Evolutionary conservation across 495 filamentous ascomycete genomes (phyloP).

Genomic region (Xylaria venustula): DNA sequence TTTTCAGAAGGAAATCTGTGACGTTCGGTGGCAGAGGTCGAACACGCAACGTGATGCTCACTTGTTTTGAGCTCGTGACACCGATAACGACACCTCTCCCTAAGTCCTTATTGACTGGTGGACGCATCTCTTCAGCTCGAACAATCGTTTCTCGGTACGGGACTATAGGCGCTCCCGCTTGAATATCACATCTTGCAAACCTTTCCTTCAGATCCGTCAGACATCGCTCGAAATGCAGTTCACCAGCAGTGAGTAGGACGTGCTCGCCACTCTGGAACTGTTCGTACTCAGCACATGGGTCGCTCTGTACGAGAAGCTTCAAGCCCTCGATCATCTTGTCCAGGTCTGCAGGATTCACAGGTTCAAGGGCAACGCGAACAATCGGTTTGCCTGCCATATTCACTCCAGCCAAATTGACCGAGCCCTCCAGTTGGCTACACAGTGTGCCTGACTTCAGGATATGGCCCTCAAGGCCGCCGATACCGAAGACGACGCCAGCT

Average conservation of each 20-base stretch:
- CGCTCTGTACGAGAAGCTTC: constrained; percentile 85
- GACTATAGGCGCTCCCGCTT: constrained; percentile 89
- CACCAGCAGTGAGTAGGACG: constrained; percentile 89
- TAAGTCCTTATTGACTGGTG: constrained; percentile 79
- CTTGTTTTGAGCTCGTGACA: constrained; percentile 78
- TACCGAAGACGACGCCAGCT: constrained; percentile 94
- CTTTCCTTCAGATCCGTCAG: constrained; percentile 90
- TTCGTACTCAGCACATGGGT: constrained; percentile 95
- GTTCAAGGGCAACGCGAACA: constrained; percentile 91
- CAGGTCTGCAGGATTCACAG: constrained; percentile 80
- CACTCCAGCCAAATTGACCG: constrained; percentile 90
- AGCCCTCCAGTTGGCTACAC: constrained; percentile 81
- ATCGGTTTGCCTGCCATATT: constrained; percentile 79
- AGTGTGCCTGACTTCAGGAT: constrained; percentile 94
- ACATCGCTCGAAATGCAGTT: constrained; percentile 92
- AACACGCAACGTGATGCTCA: constrained; percentile 76
- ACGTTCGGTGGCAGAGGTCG: constrained; percentile 74
- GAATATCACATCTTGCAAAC: constrained; percentile 93
- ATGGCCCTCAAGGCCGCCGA: constrained; percentile 85
- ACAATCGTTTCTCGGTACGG: constrained; percentile 94
- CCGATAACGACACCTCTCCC: constrained; percentile 79
- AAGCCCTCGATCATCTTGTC: constrained; percentile 91
- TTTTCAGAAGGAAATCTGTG: constrained; percentile 81
- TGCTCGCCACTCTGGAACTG: constrained; percentile 92
- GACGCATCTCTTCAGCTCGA: constrained; percentile 82